Percentiles rank a stretch among this genome's conserved stretches.
Evolutionary conservation across 2,329 filamentous ascomycete species (phyloP).

Genomic region (Rugonectria rugulosa): DNA sequence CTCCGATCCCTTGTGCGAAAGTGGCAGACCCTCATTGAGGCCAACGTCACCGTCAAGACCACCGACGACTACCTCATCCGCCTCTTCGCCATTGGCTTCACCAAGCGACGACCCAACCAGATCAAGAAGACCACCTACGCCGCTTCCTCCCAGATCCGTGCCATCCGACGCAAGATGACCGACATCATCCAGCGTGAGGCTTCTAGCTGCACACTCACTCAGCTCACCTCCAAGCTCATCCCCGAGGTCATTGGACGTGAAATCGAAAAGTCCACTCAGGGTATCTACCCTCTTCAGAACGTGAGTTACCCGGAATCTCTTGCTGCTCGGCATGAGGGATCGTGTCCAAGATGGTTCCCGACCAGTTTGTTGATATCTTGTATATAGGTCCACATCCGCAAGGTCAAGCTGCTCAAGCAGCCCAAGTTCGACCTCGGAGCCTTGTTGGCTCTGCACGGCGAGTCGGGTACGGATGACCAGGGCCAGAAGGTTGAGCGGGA

Average conservation of each 20-base stretch:
- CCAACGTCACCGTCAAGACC: conserved; percentile 99
- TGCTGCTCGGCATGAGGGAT: not conserved
- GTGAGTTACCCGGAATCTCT: conserved; percentile 65
- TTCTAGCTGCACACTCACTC: conserved; percentile 89
- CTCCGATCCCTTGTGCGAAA: conserved; percentile 98
- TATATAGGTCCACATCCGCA: conserved; percentile 94
- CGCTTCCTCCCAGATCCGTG: conserved; percentile 93
- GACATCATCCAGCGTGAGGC: conserved; percentile 99
- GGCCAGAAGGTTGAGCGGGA: conserved; percentile 99
- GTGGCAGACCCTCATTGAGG: conserved; percentile 99
- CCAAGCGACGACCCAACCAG: conserved; percentile 98
- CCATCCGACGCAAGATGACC: conserved; percentile 99
- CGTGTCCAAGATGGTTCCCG: not conserved
- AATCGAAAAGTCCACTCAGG: conserved; percentile 99
- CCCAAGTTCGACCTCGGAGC: conserved; percentile 99
- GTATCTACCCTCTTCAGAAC: conserved; percentile 99
- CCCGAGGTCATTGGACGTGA: conserved; percentile 99
- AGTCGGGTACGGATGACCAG: conserved; percentile 94
- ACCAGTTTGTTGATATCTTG: conserved; percentile 10
- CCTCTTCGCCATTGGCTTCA: conserved; percentile 99
- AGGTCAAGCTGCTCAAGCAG: conserved; percentile 98
- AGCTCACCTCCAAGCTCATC: conserved; percentile 98
- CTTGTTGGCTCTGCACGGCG: conserved; percentile 95
- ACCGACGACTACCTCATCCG: conserved; percentile 99
- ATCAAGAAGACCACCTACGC: conserved; percentile 99